Base-by-base conservation (phyloP, 2,329 filamentous ascomycete genomes). In the Xylariaceae sp. region DNA sequence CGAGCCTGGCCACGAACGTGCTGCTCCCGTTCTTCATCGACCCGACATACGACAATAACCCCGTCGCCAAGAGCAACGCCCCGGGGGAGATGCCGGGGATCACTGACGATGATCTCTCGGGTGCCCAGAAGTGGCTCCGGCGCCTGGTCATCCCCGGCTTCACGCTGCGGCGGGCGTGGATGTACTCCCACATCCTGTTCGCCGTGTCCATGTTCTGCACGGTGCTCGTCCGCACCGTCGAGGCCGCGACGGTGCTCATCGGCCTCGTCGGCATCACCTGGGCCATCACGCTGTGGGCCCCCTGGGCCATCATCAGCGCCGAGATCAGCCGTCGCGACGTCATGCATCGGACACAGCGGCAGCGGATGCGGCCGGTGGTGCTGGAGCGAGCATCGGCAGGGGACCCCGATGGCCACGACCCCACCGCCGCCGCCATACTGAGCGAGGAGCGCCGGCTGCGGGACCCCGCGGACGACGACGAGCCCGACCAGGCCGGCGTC, bases 251-350 rank as follows among this genome's bases (percentile, higher is more conserved):
- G 0, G 68, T 77, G 2, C 71, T 94, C 21, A 81, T 94, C 36
- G 85, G 80, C 1, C 64, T 92, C 16, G 79, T 94, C 30, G 90
- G 90, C 21, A 78, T 96, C 38, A 88, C 86, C 1, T 96, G 90
- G 90, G 88, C 89, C 15, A 66, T 95, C 50, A 88, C 88, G 2
- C 75, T 93, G 17, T 96, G 90, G 90, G 90, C 89, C 1, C 90
- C 90, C 0, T 96, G 90, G 64, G 89, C 90, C 24, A 83, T 96
- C 48, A 95, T 96, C 55, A 88, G 86, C 29, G 86, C 86, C 5
- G 90, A 96, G 58, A 89, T 96, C 42, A 84, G 83, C 40, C 83
- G 80, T 39, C 80, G 87, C 5, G 85, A 94, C 53, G 77, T 81
- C 25, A 43, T 61, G 13, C 55, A 66, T 16, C 68, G 70, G 15